Base-by-base conservation (phyloP, 257 asterid genomes). In the Salvia miltiorrhiza region DNA sequence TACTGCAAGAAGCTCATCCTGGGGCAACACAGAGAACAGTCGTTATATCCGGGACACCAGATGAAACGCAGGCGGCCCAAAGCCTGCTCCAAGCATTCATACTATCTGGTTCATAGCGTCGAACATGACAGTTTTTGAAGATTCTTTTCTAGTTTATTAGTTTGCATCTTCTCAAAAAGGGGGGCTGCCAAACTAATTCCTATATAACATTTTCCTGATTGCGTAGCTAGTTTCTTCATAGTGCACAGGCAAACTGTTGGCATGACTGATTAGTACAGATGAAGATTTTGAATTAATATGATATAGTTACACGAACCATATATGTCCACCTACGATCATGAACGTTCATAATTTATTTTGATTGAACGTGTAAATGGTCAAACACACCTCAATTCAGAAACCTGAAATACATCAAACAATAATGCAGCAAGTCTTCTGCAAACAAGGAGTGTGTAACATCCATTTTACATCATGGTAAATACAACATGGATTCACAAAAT, bases 21-120 rank as follows among this genome's bases (percentile, higher is more conserved):
- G 90, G 93, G 67, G 68, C 85, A 55, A 72, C 80, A 19, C 81
- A 83, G 61, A 77, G 82, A 76, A 71, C 67, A 20, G 68, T 90
- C 1, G 71, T 87, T 45, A 83, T 90, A 73, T 83, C 96, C 3
- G 97, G 97, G 33, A 83, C 87, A 16, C 90, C 95, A 3, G 85
- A 82, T 65, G 85, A 88, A 77, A 84, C 88, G 2, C 96, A 79
- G 63, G 87, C 85, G 11, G 97, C 97, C n/a, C 92, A 88, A 79
- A 86, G 90, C 83, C 88, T 90, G 32, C 86, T 90, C 35, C 96
- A 90, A 66, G 94, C 96, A 9, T 88, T 86, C 84, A 80, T 88
- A 70, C 78, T 78, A 3, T 8, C 85, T 13, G 82, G 82, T 63
- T 82, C 80, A 19, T 69, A 76, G 9, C 67, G 6, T 72, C 44